phyloP scores from a whole-genome alignment of 306 rosid species.

The Trifolium repens region DNA sequence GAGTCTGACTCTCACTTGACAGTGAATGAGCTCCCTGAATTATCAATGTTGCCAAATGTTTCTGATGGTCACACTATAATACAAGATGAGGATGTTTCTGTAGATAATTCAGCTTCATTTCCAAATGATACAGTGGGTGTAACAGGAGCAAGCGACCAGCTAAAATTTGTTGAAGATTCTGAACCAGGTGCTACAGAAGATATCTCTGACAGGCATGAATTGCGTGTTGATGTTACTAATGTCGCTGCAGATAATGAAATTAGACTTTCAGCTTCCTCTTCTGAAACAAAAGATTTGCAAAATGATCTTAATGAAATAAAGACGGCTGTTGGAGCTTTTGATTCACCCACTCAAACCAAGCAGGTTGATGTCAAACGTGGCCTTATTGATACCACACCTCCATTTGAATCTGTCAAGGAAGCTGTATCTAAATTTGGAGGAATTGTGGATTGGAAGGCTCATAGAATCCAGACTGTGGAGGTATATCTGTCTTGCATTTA shows the following conservation, averaged over 20 bases:
- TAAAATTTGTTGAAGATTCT: slow-evolving; percentile 41
- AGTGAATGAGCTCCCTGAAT: slow-evolving; percentile 35
- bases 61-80: slow-evolving; percentile 45
- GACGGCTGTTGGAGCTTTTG: slow-evolving; percentile 36
- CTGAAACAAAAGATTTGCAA: slow-evolving; percentile 47
- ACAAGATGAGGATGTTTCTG: slow-evolving; percentile 48
- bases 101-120: slow-evolving; percentile 45
- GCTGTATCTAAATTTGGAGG: slow-evolving; percentile 99
- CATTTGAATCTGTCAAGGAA: slow-evolving; percentile 96
- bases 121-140: slow-evolving; percentile 37
- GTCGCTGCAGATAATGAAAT: slow-evolving; percentile 38
- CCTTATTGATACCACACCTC: slow-evolving; percentile 84
- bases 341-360: slow-evolving; percentile 50
- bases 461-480: slow-evolving; percentile 87
- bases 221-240: slow-evolving; percentile 40
- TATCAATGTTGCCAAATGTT: slow-evolving; percentile 40
- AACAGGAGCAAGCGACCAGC: slow-evolving; percentile 40
- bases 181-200: slow-evolving; percentile 38
- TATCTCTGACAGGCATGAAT: slow-evolving; percentile 35
- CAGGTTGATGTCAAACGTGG: slow-evolving; percentile 58
- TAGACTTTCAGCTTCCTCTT: slow-evolving; percentile 46
- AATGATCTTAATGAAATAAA: slow-evolving; percentile 35
- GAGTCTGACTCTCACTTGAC: slow-evolving; percentile 48
- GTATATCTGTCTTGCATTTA: slow-evolving; percentile 51
- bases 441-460: slow-evolving; percentile 99